Evolutionary conservation across 2,329 filamentous ascomycete species (phyloP).

Genomic region (Aspergillus hiratsukae): DNA sequence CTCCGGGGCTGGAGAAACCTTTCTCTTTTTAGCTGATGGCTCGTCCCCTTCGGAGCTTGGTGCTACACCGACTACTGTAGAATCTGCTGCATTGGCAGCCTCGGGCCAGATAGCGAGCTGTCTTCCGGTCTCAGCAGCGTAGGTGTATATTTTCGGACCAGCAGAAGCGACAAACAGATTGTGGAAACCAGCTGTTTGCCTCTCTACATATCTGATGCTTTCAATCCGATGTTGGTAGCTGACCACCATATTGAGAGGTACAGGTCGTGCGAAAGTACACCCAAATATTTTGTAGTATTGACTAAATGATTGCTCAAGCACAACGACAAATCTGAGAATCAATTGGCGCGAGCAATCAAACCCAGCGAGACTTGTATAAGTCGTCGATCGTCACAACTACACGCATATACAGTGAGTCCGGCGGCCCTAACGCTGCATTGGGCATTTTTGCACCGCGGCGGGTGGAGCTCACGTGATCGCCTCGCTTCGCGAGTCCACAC

Average conservation of each 20-base stretch:
- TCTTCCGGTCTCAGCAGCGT: slow-evolving; percentile 55
- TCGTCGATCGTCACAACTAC: background rate
- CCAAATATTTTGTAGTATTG: background rate
- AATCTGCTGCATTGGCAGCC: slow-evolving; percentile 21
- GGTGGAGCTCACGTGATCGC: slow-evolving; percentile 27
- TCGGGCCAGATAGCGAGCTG: slow-evolving; percentile 59
- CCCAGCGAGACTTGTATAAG: background rate
- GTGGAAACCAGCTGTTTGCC: slow-evolving; percentile 16
- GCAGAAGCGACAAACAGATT: slow-evolving; percentile 67
- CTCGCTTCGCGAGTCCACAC: slow-evolving; percentile 40
- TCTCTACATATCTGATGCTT: slow-evolving; percentile 47
- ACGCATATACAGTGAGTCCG: background rate
- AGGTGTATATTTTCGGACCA: slow-evolving; percentile 66
- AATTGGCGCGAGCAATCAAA: background rate
- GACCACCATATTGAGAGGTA: slow-evolving; percentile 24
- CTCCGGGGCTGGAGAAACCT: slow-evolving; percentile 30
- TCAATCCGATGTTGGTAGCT: slow-evolving; percentile 56
- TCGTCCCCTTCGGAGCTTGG: slow-evolving; percentile 26
- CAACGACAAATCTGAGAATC: background rate
- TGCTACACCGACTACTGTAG: slow-evolving; percentile 16
- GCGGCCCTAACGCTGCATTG: background rate
- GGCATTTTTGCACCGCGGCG: background rate
- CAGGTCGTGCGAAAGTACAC: background rate
- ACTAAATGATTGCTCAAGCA: background rate
- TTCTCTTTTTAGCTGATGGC: slow-evolving; percentile 44